Evolutionary conservation across 495 filamentous ascomycete species (phyloP), one percentile per base, ranked within the genome.

Genomic region (Pyronema domesticum): DNA sequence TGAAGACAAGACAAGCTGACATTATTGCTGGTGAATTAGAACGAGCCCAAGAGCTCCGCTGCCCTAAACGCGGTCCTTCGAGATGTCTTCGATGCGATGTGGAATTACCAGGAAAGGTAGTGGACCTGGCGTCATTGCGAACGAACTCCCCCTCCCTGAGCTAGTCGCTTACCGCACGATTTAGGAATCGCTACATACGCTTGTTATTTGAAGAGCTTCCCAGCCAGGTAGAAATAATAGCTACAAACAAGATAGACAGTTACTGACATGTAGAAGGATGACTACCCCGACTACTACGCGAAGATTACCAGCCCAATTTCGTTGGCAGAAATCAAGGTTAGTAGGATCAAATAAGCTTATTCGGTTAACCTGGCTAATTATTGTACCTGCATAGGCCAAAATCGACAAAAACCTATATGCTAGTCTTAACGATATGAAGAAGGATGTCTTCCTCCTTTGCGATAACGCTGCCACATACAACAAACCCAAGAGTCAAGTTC

Each of bases 251-350:
- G 45, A 47, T 19, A 10, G 9, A n/a, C 18, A 19, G 45, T 23
- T 30, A 13, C 33, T 55, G n/a, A 37, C 53, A 35, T 50, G 6
- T 34, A 17, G 37, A 17, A 66, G 73, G 68, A 69, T 33, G 57
- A 68, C 43, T 59, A 72, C 37, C 72, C 77, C 7, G 71, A 75
- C 47, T 80, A 80, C 62, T 80, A 80, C 63, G 63, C 73, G 46
- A 64, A 69, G 57, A 76, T 75, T 50, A 67, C 63, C 35, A 66
- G 75, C 10, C 77, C 77, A 6, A 72, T 80, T 37, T 72, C 78
- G 1, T 60, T 80, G 52, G 71, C 77, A 46, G 73, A 71, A n/a
- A 74, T 80, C 34, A 73, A 77, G 63, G 63, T 66, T 39, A n/a
- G 58, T 48, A 39, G 51, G 19, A 47, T 13, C 45, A 14, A 47